Base-by-base conservation (phyloP, 345 rosid species). In the Erucastrum elatum region DNA sequence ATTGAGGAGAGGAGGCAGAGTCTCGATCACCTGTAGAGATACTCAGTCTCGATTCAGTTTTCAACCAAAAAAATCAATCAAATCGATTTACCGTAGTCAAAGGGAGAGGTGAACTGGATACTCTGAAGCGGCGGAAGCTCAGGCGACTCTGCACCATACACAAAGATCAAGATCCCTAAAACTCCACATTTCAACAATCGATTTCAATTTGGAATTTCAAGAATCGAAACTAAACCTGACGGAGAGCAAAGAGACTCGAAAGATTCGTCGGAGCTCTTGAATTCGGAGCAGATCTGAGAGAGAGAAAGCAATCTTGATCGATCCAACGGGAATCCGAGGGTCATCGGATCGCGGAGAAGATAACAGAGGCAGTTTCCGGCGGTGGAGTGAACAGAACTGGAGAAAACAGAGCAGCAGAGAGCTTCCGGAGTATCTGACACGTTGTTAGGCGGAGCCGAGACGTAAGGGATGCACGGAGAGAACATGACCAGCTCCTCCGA, bases 311-410 rank as follows among this genome's bases (percentile, higher is more conserved):
- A 51, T 79, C 89, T 85, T 34, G 91, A 78, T 77, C 76, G 37
- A 80, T 91, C 89, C 81, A 92, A 74, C 11, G 96, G 94, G 81
- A 94, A 94, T 34, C 97, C 93, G 59, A 92, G 87, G 80, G 90
- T 82, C 66, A 66, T 73, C 62, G 96, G 92, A 82, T 87, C 82
- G 67, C 76, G 87, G 80, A 88, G 66, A 17, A 89, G 88, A 87
- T 88, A 89, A 65, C 94, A 90, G 89, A 88, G 87, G 78, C 97
- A 94, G 82, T 71, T 74, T 35, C 88, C 85, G 56, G 77, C 70
- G 37, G 68, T 65, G 13, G 92, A 74, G 11, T 66, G 64, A 72
- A 89, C 69, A 21, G 83, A 77, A 0, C 84, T 75, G 21, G 86
- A 64, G 81, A 87, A 84, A 70, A 87, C 91, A 1, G 74, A 68